Conservation (phyloP, 495 filamentous ascomycete species). For the Penicillium samsonianum region DNA sequence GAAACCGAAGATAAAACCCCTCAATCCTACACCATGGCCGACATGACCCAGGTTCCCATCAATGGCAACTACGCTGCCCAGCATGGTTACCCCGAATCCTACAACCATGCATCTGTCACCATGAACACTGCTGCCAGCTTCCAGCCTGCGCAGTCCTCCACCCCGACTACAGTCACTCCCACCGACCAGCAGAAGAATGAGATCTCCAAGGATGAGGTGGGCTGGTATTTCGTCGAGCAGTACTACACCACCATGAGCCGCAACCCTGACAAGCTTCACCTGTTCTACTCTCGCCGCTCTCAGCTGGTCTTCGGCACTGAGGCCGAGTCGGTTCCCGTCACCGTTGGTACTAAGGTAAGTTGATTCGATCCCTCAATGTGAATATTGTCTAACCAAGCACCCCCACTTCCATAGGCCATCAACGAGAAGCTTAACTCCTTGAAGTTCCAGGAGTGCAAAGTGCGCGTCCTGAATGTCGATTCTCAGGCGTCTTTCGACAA, state of each 20-base stretch:
- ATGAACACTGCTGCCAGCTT: slow-evolving; percentile 46
- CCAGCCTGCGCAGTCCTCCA: slow-evolving; percentile 48
- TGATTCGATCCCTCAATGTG: slow-evolving; percentile 4
- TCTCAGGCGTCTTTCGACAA: slow-evolving; percentile 88
- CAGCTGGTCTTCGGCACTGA: slow-evolving; percentile 85
- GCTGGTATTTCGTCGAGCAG: slow-evolving; percentile 99
- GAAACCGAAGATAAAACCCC: slow-evolving; percentile 15
- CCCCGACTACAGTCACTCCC: slow-evolving; percentile 43
- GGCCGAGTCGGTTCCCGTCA: slow-evolving; percentile 79
- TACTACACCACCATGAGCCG: slow-evolving; percentile 98
- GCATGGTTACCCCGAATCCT: slow-evolving; percentile 45
- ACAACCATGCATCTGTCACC: slow-evolving; percentile 37
- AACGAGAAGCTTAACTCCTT: slow-evolving; percentile 89
- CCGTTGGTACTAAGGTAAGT: slow-evolving; percentile 81
- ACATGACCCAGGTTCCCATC: slow-evolving; percentile 45
- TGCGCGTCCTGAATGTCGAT: slow-evolving; percentile 96
- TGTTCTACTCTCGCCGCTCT: slow-evolving; percentile 82
- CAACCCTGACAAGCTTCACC: slow-evolving; percentile 85
- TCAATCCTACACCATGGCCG: slow-evolving; percentile 41
- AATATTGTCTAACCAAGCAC: slow-evolving; percentile 3
- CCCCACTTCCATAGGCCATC: slow-evolving; percentile 63
- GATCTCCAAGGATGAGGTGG: slow-evolving; percentile 81
- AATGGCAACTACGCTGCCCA: slow-evolving; percentile 50
- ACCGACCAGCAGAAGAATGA: slow-evolving; percentile 46
- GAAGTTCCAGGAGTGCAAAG: slow-evolving; percentile 97